Conservation (phyloP, 1,284 basidiomycete genomes). For the Trichosporon coremiiforme region DNA sequence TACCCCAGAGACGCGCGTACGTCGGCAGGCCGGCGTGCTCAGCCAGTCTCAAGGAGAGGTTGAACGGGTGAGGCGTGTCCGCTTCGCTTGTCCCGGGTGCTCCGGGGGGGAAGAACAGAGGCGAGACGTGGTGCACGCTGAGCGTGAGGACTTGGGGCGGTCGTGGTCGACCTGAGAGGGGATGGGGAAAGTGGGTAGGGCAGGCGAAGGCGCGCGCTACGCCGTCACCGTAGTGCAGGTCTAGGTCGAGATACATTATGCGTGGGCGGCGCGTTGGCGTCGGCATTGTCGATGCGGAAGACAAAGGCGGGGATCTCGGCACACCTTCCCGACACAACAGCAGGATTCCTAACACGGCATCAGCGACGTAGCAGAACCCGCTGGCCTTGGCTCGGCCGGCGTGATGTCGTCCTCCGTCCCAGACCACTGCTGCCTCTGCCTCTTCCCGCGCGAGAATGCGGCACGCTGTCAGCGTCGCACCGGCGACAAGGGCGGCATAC, state of each 20-base stretch:
- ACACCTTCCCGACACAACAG: conserved; percentile 37
- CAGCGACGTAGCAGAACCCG: conserved; percentile 93
- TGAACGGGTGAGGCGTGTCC: conserved; percentile 67
- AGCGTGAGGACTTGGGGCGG: conserved; percentile 67
- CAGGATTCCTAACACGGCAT: conserved; percentile 75
- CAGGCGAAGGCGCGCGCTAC: conserved; percentile 74
- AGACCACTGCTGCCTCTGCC: conserved; percentile 71
- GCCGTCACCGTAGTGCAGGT: conserved; percentile 83
- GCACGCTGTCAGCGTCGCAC: conserved; percentile 73
- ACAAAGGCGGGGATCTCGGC: background rate
- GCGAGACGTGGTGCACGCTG: conserved; percentile 77
- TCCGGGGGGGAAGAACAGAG: conserved; percentile 75
- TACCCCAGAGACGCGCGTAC: conserved; percentile 65
- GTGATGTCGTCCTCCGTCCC: conserved; percentile 71
- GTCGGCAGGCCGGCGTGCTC: conserved; percentile 67
- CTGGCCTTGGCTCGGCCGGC: conserved; percentile 67
- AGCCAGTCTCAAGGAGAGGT: conserved; percentile 71
- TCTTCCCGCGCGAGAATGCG: conserved; percentile 62
- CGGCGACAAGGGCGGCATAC: conserved; percentile 73
- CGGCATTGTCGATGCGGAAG: conserved; percentile 18
- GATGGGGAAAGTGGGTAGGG: conserved; percentile 33
- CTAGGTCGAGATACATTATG: conserved; percentile 87
- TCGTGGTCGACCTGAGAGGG: conserved; percentile 53
- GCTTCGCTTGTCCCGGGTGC: conserved; percentile 54
- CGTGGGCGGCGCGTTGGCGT: conserved; percentile 58